These are phyloP conservation scores for Trypanosomatidae sp. DNA, from an alignment of 208 protist species.

Conservation along the genomic window DNA sequence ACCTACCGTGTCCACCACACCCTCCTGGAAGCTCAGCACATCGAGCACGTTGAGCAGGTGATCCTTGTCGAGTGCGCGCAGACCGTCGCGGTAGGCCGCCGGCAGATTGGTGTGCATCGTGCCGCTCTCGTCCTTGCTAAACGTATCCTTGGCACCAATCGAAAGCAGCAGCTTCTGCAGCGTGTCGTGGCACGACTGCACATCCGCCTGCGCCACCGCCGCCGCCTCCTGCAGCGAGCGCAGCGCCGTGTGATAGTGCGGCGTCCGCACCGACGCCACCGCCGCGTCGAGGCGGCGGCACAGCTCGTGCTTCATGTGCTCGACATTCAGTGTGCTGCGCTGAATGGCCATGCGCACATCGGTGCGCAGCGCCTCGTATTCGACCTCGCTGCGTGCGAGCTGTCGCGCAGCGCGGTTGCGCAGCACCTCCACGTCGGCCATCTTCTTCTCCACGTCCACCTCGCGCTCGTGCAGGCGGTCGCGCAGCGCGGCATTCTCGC, in stretches of 20 bases:
- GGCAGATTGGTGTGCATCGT: conserved; percentile 79
- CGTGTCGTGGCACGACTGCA: conserved; percentile 61
- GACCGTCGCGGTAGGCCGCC: conserved; percentile 33
- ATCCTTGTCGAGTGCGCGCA: conserved; percentile 60
- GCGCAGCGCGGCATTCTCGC: conserved; percentile 29
- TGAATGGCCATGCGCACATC: conserved; percentile 43
- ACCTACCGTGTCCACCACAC: conserved; percentile 58
- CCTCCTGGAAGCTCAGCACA: conserved; percentile 67
- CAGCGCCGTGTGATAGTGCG: conserved; percentile 64
- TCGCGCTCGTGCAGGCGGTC: conserved; percentile 35
- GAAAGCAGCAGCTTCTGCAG: conserved; percentile 59
- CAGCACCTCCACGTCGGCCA: conserved; percentile 36
- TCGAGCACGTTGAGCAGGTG: conserved; percentile 68
- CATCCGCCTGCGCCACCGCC: conserved; percentile 32
- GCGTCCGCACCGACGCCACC: conserved; percentile 38
- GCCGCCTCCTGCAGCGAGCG: conserved; percentile 48
- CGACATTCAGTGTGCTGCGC: conserved; percentile 32
- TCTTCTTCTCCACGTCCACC: conserved; percentile 40
- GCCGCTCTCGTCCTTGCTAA: conserved; percentile 36
- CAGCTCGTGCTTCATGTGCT: conserved; percentile 66
- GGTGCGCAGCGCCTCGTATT: conserved; percentile 40
- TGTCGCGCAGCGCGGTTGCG: conserved; percentile 31
- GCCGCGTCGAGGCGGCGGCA: conserved; percentile 51
- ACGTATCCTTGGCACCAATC: conserved; percentile 66
- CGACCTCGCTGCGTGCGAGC: conserved; percentile 35